Evolutionary conservation across 495 filamentous ascomycete genomes (phyloP).

Genomic region (Achaetomiella virescens): DNA sequence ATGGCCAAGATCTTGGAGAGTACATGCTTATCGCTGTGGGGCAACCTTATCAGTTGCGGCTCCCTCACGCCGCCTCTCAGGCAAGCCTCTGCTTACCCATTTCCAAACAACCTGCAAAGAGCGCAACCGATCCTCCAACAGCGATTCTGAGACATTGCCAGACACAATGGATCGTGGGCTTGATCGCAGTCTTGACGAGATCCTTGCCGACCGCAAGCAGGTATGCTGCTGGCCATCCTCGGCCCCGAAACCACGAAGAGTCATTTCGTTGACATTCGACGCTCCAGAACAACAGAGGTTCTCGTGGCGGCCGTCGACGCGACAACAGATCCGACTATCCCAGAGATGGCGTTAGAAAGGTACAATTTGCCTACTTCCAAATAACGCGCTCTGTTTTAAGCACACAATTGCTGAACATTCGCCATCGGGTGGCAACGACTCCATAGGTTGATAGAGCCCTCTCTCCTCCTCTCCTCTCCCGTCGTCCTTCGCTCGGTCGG

Average conservation of each 20-base stretch:
- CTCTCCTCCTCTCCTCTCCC: slow-evolving; percentile 15
- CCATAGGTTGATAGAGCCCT: slow-evolving; percentile 32
- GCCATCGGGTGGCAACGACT: background rate
- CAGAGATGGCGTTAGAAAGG: slow-evolving; percentile 81
- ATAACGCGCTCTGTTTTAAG: background rate
- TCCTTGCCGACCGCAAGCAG: slow-evolving; percentile 73
- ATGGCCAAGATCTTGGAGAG: too few species aligned
- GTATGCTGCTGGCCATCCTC: slow-evolving; percentile 15
- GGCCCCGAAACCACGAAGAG: background rate
- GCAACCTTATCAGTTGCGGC: background rate
- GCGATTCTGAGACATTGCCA: background rate
- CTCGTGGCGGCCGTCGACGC: slow-evolving; percentile 37
- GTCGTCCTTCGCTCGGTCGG: slow-evolving; percentile 15
- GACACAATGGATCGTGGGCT: slow-evolving; percentile 31
- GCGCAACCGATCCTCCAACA: background rate
- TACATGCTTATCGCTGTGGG: background rate
- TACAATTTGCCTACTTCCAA: slow-evolving; percentile 23
- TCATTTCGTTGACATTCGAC: slow-evolving; percentile 7
- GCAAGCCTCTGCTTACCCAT: background rate
- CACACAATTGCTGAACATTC: slow-evolving; percentile 5
- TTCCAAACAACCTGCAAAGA: background rate
- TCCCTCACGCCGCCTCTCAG: background rate
- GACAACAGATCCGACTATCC: slow-evolving; percentile 54
- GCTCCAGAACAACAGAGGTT: slow-evolving; percentile 19
- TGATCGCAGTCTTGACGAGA: slow-evolving; percentile 81